These are phyloP conservation scores for Stachybotrys chartarum DNA, from an alignment of 2,329 filamentous ascomycete species.

Conservation along the genomic window DNA sequence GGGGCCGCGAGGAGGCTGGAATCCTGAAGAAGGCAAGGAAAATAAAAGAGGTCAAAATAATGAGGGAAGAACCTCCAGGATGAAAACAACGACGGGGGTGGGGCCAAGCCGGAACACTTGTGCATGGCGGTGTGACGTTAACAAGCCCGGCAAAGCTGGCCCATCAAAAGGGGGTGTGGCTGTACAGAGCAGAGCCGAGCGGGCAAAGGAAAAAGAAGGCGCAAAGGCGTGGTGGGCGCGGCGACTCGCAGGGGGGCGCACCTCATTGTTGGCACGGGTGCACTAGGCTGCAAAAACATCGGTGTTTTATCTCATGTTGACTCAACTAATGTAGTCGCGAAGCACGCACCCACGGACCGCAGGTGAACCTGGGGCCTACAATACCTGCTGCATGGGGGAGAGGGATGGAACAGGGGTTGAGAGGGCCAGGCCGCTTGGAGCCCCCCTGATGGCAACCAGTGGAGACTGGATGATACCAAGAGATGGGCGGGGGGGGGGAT, in stretches of 20 bases:
- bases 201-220: not conserved
- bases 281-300: not conserved
- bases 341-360: not conserved
- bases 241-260: not conserved
- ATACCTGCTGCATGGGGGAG: not conserved
- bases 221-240: not conserved
- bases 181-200: not conserved
- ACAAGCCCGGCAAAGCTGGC: too few species aligned
- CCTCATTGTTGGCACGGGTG: too few species aligned
- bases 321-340: not conserved
- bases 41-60: too few species aligned
- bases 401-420: too few species aligned
- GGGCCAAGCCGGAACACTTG: too few species aligned
- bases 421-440: too few species aligned
- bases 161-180: too few species aligned
- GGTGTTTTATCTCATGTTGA: not conserved
- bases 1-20: too few species aligned
- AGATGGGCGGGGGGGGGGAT: not conserved
- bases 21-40: too few species aligned
- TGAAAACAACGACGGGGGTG: too few species aligned
- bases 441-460: not conserved
- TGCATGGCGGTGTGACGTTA: too few species aligned
- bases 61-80: too few species aligned
- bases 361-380: not conserved
- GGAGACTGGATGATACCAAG: not conserved